Evolutionary conservation across 108 stramenopile genomes (phyloP).

Genomic region (Poteriospumella lacustris): DNA sequence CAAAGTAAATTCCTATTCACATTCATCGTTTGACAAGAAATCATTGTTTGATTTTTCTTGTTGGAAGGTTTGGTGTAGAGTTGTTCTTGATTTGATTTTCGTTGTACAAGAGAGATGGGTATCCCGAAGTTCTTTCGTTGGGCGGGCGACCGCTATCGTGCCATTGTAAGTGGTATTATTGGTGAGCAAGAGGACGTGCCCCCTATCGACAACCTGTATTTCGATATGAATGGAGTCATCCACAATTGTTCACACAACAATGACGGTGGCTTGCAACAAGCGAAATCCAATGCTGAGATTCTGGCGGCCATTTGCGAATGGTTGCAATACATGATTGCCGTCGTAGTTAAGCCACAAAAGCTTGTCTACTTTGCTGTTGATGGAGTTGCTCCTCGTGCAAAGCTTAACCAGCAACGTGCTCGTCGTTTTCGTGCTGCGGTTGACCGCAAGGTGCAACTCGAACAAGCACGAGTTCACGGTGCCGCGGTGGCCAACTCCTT

Average conservation of each 20-base stretch:
- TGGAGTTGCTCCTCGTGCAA: slow-evolving; percentile 96
- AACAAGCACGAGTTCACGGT: not conserved
- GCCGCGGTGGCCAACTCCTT: not conserved
- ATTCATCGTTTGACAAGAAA: too few species aligned
- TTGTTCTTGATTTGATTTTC: too few species aligned
- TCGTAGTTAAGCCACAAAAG: slow-evolving; percentile 55
- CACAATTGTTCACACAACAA: slow-evolving; percentile 12
- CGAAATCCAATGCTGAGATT: slow-evolving; percentile 33
- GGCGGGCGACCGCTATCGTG: slow-evolving; percentile 95
- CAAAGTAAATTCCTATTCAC: too few species aligned
- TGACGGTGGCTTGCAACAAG: not conserved
- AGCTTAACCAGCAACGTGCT: slow-evolving; percentile 92
- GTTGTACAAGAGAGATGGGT: too few species aligned
- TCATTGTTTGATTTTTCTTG: too few species aligned
- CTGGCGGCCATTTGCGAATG: slow-evolving; percentile 39
- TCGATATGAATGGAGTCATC: slow-evolving; percentile 33
- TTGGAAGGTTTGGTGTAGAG: too few species aligned
- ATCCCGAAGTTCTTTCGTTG: slow-evolving; percentile 99
- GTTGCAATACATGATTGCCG: slow-evolving; percentile 43
- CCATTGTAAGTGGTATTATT: slow-evolving; percentile 74
- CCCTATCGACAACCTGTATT: slow-evolving; percentile 53
- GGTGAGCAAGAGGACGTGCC: slow-evolving; percentile 57
- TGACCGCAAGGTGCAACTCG: not conserved
- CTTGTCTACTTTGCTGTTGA: slow-evolving; percentile 88
- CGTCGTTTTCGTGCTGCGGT: not conserved